A percentile compares a stretch with the other conserved stretches of the same genome.
Conservation (phyloP, 2,329 filamentous ascomycete genomes). For the Penicillium sclerotiorum region DNA sequence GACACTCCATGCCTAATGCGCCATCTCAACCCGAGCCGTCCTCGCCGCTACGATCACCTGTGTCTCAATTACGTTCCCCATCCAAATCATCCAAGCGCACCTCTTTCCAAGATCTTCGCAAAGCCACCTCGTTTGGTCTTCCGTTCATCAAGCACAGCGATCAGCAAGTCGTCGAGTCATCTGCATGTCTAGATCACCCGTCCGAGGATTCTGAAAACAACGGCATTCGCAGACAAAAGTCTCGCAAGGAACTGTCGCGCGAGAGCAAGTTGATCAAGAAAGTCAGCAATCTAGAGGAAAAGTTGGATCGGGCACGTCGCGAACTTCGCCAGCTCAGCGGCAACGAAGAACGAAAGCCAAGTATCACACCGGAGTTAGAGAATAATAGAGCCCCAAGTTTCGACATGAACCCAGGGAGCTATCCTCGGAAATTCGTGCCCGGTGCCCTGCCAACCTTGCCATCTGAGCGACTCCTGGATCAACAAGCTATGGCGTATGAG, state of each 20-base stretch:
- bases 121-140: conserved; percentile 35
- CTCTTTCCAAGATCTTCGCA: conserved; percentile 40
- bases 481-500: conserved; percentile 26
- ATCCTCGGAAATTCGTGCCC: conserved; percentile 43
- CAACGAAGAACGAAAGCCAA: conserved; percentile 33
- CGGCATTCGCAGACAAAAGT: conserved; percentile 51
- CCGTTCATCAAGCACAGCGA: conserved; percentile 30
- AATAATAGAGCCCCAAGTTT: conserved; percentile 22
- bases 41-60: conserved; percentile 1
- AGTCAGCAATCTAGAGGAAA: conserved; percentile 63
- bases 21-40: conserved; percentile 7
- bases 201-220: conserved; percentile 29
- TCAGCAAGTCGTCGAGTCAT: conserved; percentile 29
- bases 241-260: conserved; percentile 59
- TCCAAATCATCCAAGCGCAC: conserved; percentile 33
- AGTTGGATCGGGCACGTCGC: conserved; percentile 57
- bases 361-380: conserved; percentile 12
- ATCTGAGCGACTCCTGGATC: conserved; percentile 48
- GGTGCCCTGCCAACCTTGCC: conserved; percentile 48
- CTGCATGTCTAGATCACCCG: conserved; percentile 17
- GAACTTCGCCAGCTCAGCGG: conserved; percentile 56
- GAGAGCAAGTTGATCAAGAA: conserved; percentile 61
- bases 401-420: conserved; percentile 28
- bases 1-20: conserved; percentile 14
- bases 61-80: conserved; percentile 17